Conservation (phyloP, 306 rosid genomes). For the Acacia melanoxylon region DNA sequence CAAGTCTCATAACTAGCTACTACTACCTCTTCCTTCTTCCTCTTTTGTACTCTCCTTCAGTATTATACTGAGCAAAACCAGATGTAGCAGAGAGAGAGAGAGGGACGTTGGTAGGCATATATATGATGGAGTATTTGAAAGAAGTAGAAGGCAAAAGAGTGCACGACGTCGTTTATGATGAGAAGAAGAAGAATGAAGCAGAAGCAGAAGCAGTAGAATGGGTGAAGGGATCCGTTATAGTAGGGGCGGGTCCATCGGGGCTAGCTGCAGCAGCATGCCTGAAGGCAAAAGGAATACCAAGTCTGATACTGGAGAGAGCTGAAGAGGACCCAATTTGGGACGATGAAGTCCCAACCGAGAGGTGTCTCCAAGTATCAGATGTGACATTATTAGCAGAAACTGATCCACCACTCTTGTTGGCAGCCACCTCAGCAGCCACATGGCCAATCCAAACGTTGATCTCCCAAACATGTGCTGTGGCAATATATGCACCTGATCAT, state of each 20-base stretch:
- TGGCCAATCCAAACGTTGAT: constrained; percentile 78
- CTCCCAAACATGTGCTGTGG: constrained; percentile 84
- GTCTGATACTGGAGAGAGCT: constrained; percentile 65
- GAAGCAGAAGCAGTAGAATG: not conserved
- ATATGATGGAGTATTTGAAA: constrained; percentile 44
- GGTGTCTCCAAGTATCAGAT: constrained; percentile 70
- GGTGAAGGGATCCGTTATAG: constrained; percentile 61
- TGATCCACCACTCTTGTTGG: constrained; percentile 66
- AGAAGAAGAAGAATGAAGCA: not conserved
- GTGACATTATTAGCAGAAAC: constrained; percentile 62
- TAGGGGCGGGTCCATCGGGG: constrained; percentile 89
- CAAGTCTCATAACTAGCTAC: not conserved
- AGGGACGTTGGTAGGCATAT: not conserved
- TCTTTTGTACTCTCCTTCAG: not conserved
- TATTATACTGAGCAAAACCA: not conserved
- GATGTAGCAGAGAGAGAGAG: not conserved
- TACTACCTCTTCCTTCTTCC: not conserved
- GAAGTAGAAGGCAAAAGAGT: constrained; percentile 62
- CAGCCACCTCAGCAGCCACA: constrained; percentile 66
- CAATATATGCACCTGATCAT: constrained; percentile 68
- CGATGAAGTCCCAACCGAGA: constrained; percentile 65
- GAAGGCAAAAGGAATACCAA: constrained; percentile 53
- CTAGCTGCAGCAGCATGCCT: constrained; percentile 84
- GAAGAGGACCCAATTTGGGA: constrained; percentile 73
- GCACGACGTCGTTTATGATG: constrained; percentile 42